Evolutionary conservation across 2,329 filamentous ascomycete species (phyloP), one percentile per base, ranked within the genome.

Genomic region (Graphiopsis chlorocephala): DNA sequence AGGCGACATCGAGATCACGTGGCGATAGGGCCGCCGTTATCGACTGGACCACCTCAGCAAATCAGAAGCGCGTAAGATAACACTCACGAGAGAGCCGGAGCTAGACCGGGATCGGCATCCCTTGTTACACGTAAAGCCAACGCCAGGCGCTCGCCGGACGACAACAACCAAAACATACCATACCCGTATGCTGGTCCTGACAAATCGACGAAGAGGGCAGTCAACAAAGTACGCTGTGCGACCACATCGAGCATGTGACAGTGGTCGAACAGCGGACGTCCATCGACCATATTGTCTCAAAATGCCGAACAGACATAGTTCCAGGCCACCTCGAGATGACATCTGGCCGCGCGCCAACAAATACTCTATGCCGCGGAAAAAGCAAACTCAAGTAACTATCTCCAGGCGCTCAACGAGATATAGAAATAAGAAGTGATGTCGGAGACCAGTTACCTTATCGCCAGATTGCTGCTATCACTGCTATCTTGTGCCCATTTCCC

Each of bases 381-480:
- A 45, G 33, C 38, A 45, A 38, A 29, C 7, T 12, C 33, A 45
- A n/a, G 14, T 11, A 28, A 42, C 20, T 28, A 26, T 45, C 29
- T 23, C 20, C 28, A 57, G 31, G 14, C 53, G 20, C 53, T 57
- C 53, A 57, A 57, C 53, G 33, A 20, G 33, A 45, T 58, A 25
- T 38, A 58, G 23, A 15, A n/a, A 17, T 14, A 23, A 42, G 35
- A 58, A 45, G 31, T 45, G 26, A 23, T 23, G 7, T 20, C 31
- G 29, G 53, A 38, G 33, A 20, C 14, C 25, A 17, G 33, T 33
- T 26, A n/a, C 8, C 48, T 45, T 62, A 62, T 62, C 60, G 48
- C 48, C 58, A 38, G 23, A 52, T 31, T 17, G 60, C 28, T 42
- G 31, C 60, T 62, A 62, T 62, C 59, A 45, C 47, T 62, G 31